A percentile compares a stretch with the other conserved stretches of the same genome.
These are phyloP conservation scores for Phytophthora nicotianae DNA, from an alignment of 352 stramenopile genomes.

Conservation along the genomic window DNA sequence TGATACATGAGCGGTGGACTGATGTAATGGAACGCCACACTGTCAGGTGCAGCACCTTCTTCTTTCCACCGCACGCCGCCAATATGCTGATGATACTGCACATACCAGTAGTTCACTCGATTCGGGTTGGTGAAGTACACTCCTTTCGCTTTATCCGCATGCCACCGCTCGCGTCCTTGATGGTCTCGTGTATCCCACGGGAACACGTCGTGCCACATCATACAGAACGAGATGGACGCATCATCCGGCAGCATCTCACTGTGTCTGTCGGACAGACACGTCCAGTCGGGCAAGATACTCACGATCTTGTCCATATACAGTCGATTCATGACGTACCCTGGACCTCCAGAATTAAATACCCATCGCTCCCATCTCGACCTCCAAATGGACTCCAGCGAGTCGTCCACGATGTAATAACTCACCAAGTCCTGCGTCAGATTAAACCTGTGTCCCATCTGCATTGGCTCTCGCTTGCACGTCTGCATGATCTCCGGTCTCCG, in stretches of 20 bases:
- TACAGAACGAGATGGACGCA: conserved; percentile 83
- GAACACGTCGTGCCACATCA: conserved; percentile 82
- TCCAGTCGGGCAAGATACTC: conserved; percentile 51
- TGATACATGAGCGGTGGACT: conserved; percentile 77
- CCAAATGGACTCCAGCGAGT: conserved; percentile 60
- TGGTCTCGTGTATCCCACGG: conserved; percentile 77
- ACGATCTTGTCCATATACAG: conserved; percentile 79
- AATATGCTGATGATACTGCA: conserved; percentile 74
- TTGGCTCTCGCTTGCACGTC: conserved; percentile 53
- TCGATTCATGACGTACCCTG: conserved; percentile 80
- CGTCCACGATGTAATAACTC: conserved; percentile 82
- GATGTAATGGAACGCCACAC: conserved; percentile 82
- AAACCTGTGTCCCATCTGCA: conserved; percentile 84
- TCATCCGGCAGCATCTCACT: conserved; percentile 84
- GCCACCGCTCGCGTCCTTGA: conserved; percentile 76
- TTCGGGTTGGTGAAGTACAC: conserved; percentile 68
- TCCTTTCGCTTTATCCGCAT: conserved; percentile 69
- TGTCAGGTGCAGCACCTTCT: conserved; percentile 65
- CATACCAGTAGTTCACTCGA: conserved; percentile 68
- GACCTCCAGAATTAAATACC: conserved; percentile 84
- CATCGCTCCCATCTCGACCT: conserved; percentile 61
- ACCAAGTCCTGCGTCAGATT: conserved; percentile 73
- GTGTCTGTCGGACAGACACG: conserved; percentile 65
- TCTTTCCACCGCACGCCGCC: conserved; percentile 60
- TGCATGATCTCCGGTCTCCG: conserved; percentile 67